These are phyloP conservation scores for Talaromyces atroroseus DNA, from an alignment of 2,329 filamentous ascomycete species.

Conservation along the genomic window DNA sequence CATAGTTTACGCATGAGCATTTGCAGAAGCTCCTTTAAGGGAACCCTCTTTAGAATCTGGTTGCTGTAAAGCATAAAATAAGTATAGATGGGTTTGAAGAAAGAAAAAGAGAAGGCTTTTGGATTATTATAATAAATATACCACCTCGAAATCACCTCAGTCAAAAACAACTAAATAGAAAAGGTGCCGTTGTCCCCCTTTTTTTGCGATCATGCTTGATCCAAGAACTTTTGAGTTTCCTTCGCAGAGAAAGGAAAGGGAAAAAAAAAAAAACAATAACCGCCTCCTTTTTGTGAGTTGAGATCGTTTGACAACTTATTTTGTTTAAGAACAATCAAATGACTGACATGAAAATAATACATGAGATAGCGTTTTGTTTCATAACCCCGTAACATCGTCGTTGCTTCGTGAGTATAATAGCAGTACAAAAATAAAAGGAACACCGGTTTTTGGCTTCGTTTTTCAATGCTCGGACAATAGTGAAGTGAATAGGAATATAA, in stretches of 20 bases:
- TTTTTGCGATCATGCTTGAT: background rate
- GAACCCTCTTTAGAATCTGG: too few species aligned
- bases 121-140: background rate
- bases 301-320: background rate
- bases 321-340: background rate
- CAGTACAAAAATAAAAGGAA: background rate
- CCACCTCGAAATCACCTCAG: background rate
- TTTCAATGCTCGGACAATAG: background rate
- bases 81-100: too few species aligned
- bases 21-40: too few species aligned
- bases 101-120: background rate
- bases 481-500: background rate
- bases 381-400: slow-evolving; percentile 6
- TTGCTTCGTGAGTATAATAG: slow-evolving; percentile 8
- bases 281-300: background rate
- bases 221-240: background rate
- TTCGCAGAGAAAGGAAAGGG: background rate
- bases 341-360: background rate
- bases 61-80: too few species aligned
- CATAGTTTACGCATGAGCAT: too few species aligned
- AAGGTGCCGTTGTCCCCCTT: background rate
- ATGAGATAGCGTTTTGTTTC: background rate
- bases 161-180: background rate
- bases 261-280: background rate
- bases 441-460: background rate